A percentile compares a stretch with the other conserved stretches of the same genome.
These are phyloP conservation scores for Aureobasidium sp. DNA, from an alignment of 2,329 filamentous ascomycete species.

Conservation along the genomic window DNA sequence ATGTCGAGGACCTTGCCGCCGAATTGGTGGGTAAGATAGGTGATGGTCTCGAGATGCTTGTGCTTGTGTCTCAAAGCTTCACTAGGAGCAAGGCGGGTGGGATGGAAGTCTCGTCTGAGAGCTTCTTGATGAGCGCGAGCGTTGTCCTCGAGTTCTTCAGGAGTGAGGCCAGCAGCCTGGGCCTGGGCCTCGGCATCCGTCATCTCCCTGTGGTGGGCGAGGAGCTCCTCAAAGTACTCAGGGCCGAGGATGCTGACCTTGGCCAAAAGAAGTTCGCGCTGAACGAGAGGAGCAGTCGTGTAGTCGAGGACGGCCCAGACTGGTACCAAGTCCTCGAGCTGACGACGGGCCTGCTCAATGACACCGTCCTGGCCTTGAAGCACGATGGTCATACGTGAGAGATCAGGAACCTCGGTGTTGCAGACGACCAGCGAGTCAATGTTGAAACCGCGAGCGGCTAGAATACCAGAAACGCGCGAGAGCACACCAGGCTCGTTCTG, in stretches of 20 bases:
- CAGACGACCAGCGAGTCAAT: conserved; percentile 98
- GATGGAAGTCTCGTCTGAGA: conserved; percentile 69
- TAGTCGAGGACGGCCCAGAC: conserved; percentile 99
- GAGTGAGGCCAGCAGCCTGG: conserved; percentile 20
- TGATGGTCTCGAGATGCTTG: conserved; percentile 93
- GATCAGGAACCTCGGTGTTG: conserved; percentile 92
- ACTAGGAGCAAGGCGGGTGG: conserved; percentile 74
- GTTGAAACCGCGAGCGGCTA: conserved; percentile 96
- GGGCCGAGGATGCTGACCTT: conserved; percentile 96
- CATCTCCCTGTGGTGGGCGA: conserved; percentile 93
- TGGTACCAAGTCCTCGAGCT: conserved; percentile 92
- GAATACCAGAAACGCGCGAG: conserved; percentile 90
- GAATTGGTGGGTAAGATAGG: conserved; percentile 94
- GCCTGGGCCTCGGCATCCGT: conserved; percentile 41
- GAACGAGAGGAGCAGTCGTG: conserved; percentile 83
- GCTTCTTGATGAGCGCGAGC: conserved; percentile 28
- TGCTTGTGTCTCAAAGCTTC: conserved; percentile 95
- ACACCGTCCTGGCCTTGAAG: conserved; percentile 93
- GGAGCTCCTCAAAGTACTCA: conserved; percentile 95
- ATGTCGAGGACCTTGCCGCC: conserved; percentile 97
- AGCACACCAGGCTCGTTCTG: conserved; percentile 98
- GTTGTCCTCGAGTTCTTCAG: conserved; percentile 22
- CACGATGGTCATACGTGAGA: conserved; percentile 98
- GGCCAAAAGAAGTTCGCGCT: conserved; percentile 88
- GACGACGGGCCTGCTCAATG: conserved; percentile 90